phyloP scores from a whole-genome alignment of 2,329 filamentous ascomycete species.

The Botrytis medusae region DNA sequence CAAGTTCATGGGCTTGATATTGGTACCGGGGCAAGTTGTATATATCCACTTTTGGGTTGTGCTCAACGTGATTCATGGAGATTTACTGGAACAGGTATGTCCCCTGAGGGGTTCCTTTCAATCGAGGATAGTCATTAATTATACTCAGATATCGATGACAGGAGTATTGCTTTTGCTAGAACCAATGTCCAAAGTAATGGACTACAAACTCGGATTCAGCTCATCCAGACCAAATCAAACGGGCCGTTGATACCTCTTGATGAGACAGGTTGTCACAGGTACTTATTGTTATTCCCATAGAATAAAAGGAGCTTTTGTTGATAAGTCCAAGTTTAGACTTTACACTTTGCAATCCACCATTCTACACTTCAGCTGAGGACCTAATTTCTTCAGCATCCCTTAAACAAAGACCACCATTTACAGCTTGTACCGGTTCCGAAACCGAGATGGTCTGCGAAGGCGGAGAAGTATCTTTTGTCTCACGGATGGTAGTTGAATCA shows the following conservation, averaged over 20 bases:
- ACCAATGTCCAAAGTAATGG: constrained; percentile 67
- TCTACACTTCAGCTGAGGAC: constrained; percentile 75
- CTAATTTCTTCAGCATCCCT: constrained; percentile 62
- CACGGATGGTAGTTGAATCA: constrained; percentile 69
- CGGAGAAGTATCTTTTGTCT: constrained; percentile 75
- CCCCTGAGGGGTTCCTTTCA: not conserved
- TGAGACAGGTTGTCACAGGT: constrained; percentile 46
- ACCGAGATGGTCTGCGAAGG: constrained; percentile 84
- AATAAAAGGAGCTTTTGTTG: constrained; percentile 20
- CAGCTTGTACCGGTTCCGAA: constrained; percentile 72
- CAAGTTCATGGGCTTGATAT: constrained; percentile 74
- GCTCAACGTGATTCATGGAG: constrained; percentile 66
- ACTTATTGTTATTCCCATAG: not conserved
- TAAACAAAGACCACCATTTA: constrained; percentile 68
- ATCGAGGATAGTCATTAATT: constrained; percentile 38
- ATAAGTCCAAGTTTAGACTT: constrained; percentile 62
- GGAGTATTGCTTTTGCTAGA: constrained; percentile 64
- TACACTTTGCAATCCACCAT: constrained; percentile 92
- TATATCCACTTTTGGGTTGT: constrained; percentile 84
- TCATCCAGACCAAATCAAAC: constrained; percentile 55
- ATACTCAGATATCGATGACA: constrained; percentile 67
- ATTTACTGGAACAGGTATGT: constrained; percentile 63
- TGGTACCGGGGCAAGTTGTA: constrained; percentile 86
- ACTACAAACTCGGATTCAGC: constrained; percentile 61
- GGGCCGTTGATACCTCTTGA: constrained; percentile 61